phyloP scores from a whole-genome alignment of 768 basidiomycete genomes.

The Xerocomellus intermedius region DNA sequence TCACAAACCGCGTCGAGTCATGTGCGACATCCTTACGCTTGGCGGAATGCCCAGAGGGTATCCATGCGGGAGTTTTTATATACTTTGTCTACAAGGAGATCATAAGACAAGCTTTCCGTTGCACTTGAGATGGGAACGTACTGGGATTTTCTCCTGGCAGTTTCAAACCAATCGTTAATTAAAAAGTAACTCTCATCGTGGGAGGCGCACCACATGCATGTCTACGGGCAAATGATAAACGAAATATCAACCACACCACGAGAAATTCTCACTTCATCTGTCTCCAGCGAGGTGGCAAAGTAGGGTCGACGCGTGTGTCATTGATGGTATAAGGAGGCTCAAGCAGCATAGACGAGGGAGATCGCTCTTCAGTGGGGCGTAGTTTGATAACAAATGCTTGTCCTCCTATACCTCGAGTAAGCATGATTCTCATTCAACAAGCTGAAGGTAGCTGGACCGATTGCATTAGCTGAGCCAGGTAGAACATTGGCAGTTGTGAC shows the following conservation, averaged over 20 bases:
- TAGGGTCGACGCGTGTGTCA: constrained; percentile 38
- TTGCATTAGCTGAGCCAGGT: constrained; percentile 74
- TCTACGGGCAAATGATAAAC: constrained; percentile 29
- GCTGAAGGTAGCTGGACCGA: constrained; percentile 47
- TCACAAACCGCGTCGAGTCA: constrained; percentile 1
- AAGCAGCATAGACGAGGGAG: constrained; percentile 77
- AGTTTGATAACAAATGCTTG: constrained; percentile 88
- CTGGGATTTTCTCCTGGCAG: constrained; percentile 48
- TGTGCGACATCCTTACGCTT: constrained; percentile 36
- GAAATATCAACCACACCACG: neutral
- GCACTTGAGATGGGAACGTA: constrained; percentile 11
- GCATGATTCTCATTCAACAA: constrained; percentile 1
- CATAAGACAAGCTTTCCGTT: neutral
- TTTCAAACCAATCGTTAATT: neutral
- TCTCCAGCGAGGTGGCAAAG: constrained; percentile 61
- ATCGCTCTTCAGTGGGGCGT: constrained; percentile 71
- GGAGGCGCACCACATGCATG: constrained; percentile 55
- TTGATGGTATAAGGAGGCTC: constrained; percentile 75
- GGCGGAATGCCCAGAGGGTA: constrained; percentile 50
- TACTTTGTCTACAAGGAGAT: constrained; percentile 15
- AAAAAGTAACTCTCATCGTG: neutral
- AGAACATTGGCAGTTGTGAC: constrained; percentile 83
- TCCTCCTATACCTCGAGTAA: constrained; percentile 52
- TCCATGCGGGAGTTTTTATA: constrained; percentile 46
- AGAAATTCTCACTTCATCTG: constrained; percentile 65